phyloP scores from a whole-genome alignment of 2,329 filamentous ascomycete species.

The Lasiodiplodia sp. region DNA sequence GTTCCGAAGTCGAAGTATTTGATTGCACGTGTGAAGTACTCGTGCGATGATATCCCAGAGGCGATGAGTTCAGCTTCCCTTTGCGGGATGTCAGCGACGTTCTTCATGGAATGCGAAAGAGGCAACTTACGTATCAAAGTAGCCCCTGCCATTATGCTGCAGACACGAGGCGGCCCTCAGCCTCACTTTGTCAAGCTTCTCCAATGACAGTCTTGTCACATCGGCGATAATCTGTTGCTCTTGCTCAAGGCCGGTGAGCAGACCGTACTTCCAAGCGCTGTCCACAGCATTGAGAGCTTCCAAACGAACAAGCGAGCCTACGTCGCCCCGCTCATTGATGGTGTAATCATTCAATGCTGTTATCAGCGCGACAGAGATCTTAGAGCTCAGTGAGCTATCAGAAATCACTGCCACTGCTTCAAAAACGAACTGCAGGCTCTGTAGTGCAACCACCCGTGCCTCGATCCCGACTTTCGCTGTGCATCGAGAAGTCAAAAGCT shows the following conservation, averaged over 20 bases:
- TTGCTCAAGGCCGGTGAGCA: conserved; percentile 33
- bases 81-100: not conserved
- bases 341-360: conserved; percentile 83
- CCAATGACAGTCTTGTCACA: conserved; percentile 75
- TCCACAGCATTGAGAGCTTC: conserved; percentile 76
- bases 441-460: conserved; percentile 52
- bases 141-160: conserved; percentile 29
- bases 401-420: conserved; percentile 21
- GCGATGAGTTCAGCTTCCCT: conserved; percentile 28
- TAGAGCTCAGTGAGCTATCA: conserved; percentile 32
- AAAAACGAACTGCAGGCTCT: conserved; percentile 48
- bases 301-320: conserved; percentile 84
- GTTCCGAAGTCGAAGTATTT: not conserved
- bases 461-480: conserved; percentile 50
- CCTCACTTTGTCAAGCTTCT: conserved; percentile 90
- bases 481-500: conserved; percentile 46
- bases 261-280: conserved; percentile 41
- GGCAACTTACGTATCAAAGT: conserved; percentile 19
- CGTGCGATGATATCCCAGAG: conserved; percentile 62
- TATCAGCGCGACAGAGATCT: conserved; percentile 42
- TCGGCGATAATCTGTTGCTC: conserved; percentile 42
- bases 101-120: not conserved
- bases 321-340: conserved; percentile 84
- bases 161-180: conserved; percentile 40
- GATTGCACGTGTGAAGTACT: conserved; percentile 66